These are phyloP conservation scores for Blastomyces emzantsi DNA, from an alignment of 2,329 filamentous ascomycete genomes.

Conservation along the genomic window DNA sequence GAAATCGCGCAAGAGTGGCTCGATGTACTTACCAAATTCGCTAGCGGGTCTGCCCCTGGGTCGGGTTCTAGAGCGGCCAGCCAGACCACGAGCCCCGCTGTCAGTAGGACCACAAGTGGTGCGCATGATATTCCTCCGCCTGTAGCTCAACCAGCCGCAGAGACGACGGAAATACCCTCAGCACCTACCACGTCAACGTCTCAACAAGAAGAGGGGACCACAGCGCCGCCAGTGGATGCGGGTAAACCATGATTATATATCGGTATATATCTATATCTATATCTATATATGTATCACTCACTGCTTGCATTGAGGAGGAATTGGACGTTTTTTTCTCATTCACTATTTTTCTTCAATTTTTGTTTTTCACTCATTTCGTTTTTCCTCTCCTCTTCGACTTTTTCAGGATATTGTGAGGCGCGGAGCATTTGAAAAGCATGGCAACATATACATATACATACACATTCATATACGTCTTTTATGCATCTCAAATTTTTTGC, in stretches of 20 bases:
- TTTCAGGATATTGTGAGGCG: background rate
- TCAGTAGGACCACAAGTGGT: slow-evolving; percentile 5
- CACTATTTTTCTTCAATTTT: background rate
- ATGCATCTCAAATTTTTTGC: background rate
- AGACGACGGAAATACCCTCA: background rate
- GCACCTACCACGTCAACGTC: background rate
- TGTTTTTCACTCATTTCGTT: background rate
- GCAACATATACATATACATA: no score
- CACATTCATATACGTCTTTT: background rate
- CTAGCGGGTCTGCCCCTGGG: background rate
- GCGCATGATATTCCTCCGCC: background rate
- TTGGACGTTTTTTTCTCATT: background rate
- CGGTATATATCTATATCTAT: background rate
- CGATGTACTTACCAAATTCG: slow-evolving; percentile 7
- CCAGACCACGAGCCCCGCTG: slow-evolving; percentile 5
- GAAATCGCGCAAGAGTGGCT: slow-evolving; percentile 73
- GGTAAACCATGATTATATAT: background rate
- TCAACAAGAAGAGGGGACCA: slow-evolving; percentile 3
- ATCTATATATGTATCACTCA: background rate
- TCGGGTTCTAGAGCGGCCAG: background rate
- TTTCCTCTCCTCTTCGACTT: background rate
- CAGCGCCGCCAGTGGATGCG: background rate
- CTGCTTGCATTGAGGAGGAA: background rate
- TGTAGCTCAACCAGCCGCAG: slow-evolving; percentile 3
- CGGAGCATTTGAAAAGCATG: background rate